phyloP scores from a whole-genome alignment of 768 basidiomycete genomes.

The Hypsizygus marmoreus region DNA sequence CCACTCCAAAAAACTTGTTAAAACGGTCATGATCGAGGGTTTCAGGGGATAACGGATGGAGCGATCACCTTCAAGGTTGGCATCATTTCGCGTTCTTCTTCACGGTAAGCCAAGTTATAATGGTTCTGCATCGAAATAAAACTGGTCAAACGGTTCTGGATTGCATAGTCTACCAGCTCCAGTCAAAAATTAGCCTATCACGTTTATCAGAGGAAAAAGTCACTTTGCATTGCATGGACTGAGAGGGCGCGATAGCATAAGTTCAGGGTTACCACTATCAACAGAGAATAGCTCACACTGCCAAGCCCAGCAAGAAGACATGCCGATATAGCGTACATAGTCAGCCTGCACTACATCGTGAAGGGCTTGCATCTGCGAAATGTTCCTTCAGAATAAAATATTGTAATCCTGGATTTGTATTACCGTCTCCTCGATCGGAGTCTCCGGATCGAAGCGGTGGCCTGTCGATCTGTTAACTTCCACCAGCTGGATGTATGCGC shows the following conservation, averaged over 20 bases:
- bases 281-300: slow-evolving; percentile 42
- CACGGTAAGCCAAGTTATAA: slow-evolving; percentile 56
- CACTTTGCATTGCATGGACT: slow-evolving; percentile 59
- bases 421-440: slow-evolving; percentile 57
- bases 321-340: slow-evolving; percentile 59
- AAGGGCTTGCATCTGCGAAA: slow-evolving; percentile 57
- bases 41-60: neutral
- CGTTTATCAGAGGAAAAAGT: slow-evolving; percentile 1
- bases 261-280: neutral
- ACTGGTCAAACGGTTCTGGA: slow-evolving; percentile 52
- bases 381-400: neutral
- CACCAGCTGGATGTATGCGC: no score
- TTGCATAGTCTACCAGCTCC: slow-evolving; percentile 50
- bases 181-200: neutral
- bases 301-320: slow-evolving; percentile 54
- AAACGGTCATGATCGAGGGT: neutral
- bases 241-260: no score
- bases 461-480: slow-evolving; percentile 25
- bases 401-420: slow-evolving; percentile 2
- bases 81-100: slow-evolving; percentile 65
- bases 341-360: slow-evolving; percentile 67
- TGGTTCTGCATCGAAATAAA: slow-evolving; percentile 60
- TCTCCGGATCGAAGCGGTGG: slow-evolving; percentile 54
- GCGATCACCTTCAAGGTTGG: slow-evolving; percentile 48
- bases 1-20: slow-evolving; percentile 50